These are phyloP conservation scores for Porogramme epimiltina DNA, from an alignment of 1,284 basidiomycete genomes.

Conservation along the genomic window DNA sequence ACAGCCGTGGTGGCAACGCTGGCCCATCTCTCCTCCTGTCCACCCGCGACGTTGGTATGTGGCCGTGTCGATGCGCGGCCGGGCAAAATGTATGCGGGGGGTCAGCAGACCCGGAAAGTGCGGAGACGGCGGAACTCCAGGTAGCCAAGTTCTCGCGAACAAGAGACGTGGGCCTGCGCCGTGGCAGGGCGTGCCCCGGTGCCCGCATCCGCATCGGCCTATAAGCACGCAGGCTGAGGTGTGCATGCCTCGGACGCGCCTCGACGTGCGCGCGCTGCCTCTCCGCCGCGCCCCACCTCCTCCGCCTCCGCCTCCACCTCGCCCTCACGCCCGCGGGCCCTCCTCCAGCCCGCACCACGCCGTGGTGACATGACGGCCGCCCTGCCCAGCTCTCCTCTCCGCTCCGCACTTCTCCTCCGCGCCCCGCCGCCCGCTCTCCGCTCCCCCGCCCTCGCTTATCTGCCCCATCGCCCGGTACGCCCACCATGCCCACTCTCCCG, in stretches of 20 bases:
- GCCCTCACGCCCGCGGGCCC: slow-evolving; percentile 2
- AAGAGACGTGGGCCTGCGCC: neutral
- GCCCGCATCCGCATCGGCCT: neutral
- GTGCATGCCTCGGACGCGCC: slow-evolving; percentile 11
- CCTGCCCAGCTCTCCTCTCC: neutral
- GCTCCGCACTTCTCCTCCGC: slow-evolving; percentile 15
- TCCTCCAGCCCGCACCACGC: neutral
- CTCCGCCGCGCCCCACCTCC: neutral
- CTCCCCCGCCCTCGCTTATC: neutral
- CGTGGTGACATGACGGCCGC: slow-evolving; percentile 11
- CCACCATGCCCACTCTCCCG: slow-evolving; percentile 10
- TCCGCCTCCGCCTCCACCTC: slow-evolving; percentile 1
- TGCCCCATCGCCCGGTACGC: neutral
- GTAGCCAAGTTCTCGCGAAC: slow-evolving; percentile 13
- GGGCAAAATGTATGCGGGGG: neutral
- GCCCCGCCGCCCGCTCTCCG: slow-evolving; percentile 8
- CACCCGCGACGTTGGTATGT: too few species aligned
- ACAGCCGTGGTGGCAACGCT: too few species aligned
- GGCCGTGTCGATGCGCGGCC: too few species aligned
- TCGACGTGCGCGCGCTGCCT: neutral
- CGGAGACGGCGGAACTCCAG: slow-evolving; percentile 21
- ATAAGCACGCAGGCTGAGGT: slow-evolving; percentile 9
- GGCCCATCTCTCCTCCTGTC: too few species aligned
- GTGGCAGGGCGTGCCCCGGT: neutral
- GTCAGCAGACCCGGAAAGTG: slow-evolving; percentile 19